Evolutionary conservation across 208 protist species (phyloP).

Genomic region (Leishmania martiniquensis): DNA sequence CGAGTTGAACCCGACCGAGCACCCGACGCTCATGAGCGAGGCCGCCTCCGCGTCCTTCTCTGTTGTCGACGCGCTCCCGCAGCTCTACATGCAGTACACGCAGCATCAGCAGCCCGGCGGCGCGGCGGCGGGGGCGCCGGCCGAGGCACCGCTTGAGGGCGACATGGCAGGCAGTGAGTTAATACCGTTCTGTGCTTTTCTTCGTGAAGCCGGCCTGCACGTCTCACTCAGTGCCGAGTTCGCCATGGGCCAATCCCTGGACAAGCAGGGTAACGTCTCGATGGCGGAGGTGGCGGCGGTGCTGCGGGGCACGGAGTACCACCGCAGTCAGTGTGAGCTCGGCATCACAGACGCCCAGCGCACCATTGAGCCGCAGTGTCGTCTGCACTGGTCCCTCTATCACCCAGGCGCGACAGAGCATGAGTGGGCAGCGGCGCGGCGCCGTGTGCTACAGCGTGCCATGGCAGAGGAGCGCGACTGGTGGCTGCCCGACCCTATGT

Average conservation of each 20-base stretch:
- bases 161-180: constrained; percentile 49
- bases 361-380: constrained; percentile 50
- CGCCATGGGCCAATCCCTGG: constrained; percentile 71
- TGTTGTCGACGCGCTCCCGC: constrained; percentile 75
- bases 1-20: constrained; percentile 31
- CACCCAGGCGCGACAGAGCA: constrained; percentile 72
- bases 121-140: background rate
- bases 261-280: constrained; percentile 54
- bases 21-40: constrained; percentile 52
- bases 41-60: constrained; percentile 60
- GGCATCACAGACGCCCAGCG: constrained; percentile 65
- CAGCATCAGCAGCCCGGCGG: background rate
- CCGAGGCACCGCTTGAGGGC: constrained; percentile 15
- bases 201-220: constrained; percentile 75
- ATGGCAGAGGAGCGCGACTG: constrained; percentile 77
- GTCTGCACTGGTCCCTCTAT: constrained; percentile 76
- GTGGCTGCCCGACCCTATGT: constrained; percentile 79
- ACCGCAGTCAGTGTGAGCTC: constrained; percentile 51
- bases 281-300: constrained; percentile 45
- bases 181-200: constrained; percentile 67
- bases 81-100: constrained; percentile 68
- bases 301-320: constrained; percentile 47
- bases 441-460: constrained; percentile 59
- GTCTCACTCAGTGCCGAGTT: constrained; percentile 81
- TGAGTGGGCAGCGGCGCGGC: constrained; percentile 80